Evolutionary conservation across 352 stramenopile genomes (phyloP), one percentile per base, ranked within the genome.

Genomic region (Pythium grandisporangium): DNA sequence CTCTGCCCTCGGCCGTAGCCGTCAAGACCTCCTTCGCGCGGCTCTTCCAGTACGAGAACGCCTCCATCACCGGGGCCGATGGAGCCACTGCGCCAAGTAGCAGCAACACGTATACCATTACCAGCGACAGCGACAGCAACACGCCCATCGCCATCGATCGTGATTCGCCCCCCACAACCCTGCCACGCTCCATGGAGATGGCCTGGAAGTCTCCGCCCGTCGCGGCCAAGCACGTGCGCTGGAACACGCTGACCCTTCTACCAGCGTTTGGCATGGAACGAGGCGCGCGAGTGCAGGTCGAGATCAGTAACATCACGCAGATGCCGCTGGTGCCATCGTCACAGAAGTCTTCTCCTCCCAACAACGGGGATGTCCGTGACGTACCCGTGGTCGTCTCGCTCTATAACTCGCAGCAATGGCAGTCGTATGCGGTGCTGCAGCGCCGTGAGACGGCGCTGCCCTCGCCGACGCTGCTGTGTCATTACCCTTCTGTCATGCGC

Each of bases 181-280:
- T n/a, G n/a, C n/a, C n/a, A n/a, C n/a, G n/a, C n/a, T n/a, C n/a
- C n/a, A n/a, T n/a, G n/a, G n/a, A 32, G 27, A 8, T 14, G 14
- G 27, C 8, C 27, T 32, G 8, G 10, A 26, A 19, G 27, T 52
- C 8, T 14, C 47, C 40, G 21, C 32, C 32, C 39, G 51, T 40
- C 12, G 24, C 61, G 7, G 33, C 47, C 3, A 30, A 48, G 19
- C 55, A 61, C 23, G 25, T 70, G 26, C 69, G 64, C 6, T 87
- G 74, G 70, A 87, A 87, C 53, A 83, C 74, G 14, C 61, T 61
- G 38, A 69, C 63, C 12, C 27, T 78, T n/a, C 32, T 84, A n/a
- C 44, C 64, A 13, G 53, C 54, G 14, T 84, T 84, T 35, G 68
- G 68, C 27, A 72, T 87, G 58, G 73, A 87, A 30, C 36, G 43